Percentiles rank a stretch among this genome's conserved stretches.
Conservation (phyloP, 805 yeast genomes). For the Teunomyces aglyptinius region DNA sequence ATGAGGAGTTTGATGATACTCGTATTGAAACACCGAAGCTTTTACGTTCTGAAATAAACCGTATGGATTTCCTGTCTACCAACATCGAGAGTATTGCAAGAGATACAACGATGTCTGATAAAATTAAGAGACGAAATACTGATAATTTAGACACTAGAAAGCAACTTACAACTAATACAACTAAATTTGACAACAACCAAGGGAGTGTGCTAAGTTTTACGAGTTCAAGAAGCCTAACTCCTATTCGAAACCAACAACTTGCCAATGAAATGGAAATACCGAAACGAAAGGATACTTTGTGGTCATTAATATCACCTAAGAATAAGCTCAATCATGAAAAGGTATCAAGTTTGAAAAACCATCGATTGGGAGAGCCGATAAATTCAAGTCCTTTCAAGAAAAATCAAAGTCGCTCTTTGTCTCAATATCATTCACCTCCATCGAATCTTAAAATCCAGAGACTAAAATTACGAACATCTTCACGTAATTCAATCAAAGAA, state of each 20-base stretch:
- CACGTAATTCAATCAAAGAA: background rate
- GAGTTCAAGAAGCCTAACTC: background rate
- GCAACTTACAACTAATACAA: background rate
- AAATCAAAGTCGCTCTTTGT: background rate
- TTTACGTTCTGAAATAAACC: background rate
- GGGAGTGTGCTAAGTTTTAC: background rate
- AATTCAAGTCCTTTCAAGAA: background rate
- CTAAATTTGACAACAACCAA: background rate
- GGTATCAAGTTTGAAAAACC: background rate
- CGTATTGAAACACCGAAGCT: constrained; percentile 25
- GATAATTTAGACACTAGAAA: background rate
- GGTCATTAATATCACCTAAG: background rate
- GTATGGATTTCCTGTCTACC: background rate
- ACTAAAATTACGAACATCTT: background rate
- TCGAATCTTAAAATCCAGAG: constrained; percentile 19
- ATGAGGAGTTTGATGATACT: constrained; percentile 32
- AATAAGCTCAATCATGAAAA: background rate
- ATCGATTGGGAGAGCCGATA: background rate
- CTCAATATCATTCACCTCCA: constrained; percentile 17
- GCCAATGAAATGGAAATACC: background rate
- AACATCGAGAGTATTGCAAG: background rate
- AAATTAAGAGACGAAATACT: background rate
- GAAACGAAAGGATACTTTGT: background rate
- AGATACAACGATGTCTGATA: background rate
- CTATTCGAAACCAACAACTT: background rate